phyloP scores from a whole-genome alignment of 345 rosid genomes.

The Arabidopsis suecica region DNA sequence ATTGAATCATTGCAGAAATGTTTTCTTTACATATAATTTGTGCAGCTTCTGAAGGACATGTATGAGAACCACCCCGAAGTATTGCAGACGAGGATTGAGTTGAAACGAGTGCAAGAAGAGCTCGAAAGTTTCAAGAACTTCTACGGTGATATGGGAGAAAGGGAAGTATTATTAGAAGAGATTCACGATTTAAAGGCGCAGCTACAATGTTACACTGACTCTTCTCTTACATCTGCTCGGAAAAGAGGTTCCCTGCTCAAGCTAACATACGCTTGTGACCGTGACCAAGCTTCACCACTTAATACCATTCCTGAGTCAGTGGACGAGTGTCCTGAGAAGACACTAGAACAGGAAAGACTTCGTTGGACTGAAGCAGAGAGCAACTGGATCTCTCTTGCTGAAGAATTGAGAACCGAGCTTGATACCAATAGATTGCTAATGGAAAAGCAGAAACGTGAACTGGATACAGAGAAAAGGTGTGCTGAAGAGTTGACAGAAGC shows the following conservation, averaged over 20 bases:
- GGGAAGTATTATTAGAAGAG: constrained; percentile 92
- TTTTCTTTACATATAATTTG: constrained; percentile 35
- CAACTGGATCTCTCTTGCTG: constrained; percentile 89
- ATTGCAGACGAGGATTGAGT: constrained; percentile 69
- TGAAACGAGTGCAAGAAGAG: constrained; percentile 81
- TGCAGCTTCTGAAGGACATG: constrained; percentile 91
- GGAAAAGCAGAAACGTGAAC: constrained; percentile 72
- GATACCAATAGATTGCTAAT: constrained; percentile 63
- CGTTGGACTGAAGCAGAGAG: constrained; percentile 84
- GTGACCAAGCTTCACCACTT: constrained; percentile 51
- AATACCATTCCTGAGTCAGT: constrained; percentile 62
- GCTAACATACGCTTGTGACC: constrained; percentile 67
- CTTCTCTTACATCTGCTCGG: constrained; percentile 60
- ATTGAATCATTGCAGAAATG: constrained; percentile 26
- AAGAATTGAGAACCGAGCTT: constrained; percentile 84
- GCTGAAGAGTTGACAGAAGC: constrained; percentile 86
- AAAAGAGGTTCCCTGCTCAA: constrained; percentile 59
- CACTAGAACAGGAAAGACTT: constrained; percentile 66
- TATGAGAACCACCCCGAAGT: constrained; percentile 94
- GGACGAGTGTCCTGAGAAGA: constrained; percentile 62
- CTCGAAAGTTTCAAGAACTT: constrained; percentile 79
- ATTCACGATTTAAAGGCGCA: constrained; percentile 88
- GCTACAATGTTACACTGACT: constrained; percentile 73
- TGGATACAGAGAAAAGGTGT: constrained; percentile 83
- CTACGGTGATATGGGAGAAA: constrained; percentile 78